Conservation (phyloP, 2,329 filamentous ascomycete genomes). For the Lasiodiplodia sp. region DNA sequence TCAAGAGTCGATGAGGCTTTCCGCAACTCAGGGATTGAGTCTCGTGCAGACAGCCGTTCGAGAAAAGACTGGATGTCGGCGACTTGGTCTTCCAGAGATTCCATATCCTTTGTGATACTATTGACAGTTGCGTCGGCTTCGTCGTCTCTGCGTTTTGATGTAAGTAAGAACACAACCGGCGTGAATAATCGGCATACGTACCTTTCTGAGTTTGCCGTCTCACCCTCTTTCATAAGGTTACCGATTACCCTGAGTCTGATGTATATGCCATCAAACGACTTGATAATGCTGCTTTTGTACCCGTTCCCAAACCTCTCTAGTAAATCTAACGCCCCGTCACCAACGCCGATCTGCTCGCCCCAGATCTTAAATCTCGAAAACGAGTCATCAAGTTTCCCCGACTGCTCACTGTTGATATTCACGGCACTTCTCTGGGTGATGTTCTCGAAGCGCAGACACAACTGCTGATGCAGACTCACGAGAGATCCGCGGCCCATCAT, state of each 20-base stretch:
- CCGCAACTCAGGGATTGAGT: not conserved
- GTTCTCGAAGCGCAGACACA: conserved; percentile 9
- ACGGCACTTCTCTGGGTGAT: not conserved
- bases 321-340: not conserved
- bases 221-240: conserved; percentile 2
- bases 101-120: not conserved
- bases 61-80: not conserved
- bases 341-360: conserved; percentile 3
- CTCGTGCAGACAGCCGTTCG: not conserved
- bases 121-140: not conserved
- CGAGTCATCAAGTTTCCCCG: not conserved
- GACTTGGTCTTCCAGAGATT: not conserved
- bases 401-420: not conserved
- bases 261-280: conserved; percentile 1
- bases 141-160: not conserved
- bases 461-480: conserved; percentile 4
- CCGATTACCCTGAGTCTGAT: conserved; percentile 1
- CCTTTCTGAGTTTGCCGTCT: not conserved
- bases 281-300: not conserved
- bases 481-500: conserved; percentile 15
- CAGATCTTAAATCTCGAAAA: not conserved
- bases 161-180: not conserved
- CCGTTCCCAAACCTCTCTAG: not conserved
- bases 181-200: not conserved
- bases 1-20: not conserved